These are phyloP conservation scores for Serpula lacrymans DNA, from an alignment of 768 basidiomycete genomes.

Conservation along the genomic window DNA sequence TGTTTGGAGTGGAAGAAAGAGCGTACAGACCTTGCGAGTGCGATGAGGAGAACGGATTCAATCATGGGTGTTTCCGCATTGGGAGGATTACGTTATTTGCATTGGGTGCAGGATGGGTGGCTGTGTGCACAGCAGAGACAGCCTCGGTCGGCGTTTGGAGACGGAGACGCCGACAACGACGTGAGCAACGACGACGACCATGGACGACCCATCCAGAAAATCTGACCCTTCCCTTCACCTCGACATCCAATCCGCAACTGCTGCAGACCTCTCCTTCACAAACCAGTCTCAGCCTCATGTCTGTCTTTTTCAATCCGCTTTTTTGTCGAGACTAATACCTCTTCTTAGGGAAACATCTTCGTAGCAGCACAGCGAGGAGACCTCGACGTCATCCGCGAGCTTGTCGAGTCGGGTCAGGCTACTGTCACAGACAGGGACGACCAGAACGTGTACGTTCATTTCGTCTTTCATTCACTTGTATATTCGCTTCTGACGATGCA, in stretches of 20 bases:
- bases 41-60: conserved; percentile 7
- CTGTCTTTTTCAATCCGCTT: not conserved
- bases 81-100: not conserved
- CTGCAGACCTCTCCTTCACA: conserved; percentile 21
- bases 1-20: not conserved
- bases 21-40: conserved; percentile 16
- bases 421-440: conserved; percentile 76
- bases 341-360: conserved; percentile 61
- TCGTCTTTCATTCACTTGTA: not conserved
- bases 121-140: not conserved
- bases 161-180: conserved; percentile 6
- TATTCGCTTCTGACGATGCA: not conserved
- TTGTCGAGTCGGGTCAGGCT: conserved; percentile 70
- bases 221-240: conserved; percentile 26
- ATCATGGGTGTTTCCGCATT: conserved; percentile 9
- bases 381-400: conserved; percentile 53
- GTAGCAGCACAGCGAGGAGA: conserved; percentile 88
- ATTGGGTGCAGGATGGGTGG: conserved; percentile 12
- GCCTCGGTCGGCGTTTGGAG: not conserved
- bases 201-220: conserved; percentile 28
- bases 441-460: conserved; percentile 62
- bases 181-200: conserved; percentile 17
- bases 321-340: conserved; percentile 3
- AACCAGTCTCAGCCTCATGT: conserved; percentile 15
- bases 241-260: conserved; percentile 23